Evolutionary conservation across 164 flowering plant genomes (phyloP).

Genomic region (Kingdonia uniflora): DNA sequence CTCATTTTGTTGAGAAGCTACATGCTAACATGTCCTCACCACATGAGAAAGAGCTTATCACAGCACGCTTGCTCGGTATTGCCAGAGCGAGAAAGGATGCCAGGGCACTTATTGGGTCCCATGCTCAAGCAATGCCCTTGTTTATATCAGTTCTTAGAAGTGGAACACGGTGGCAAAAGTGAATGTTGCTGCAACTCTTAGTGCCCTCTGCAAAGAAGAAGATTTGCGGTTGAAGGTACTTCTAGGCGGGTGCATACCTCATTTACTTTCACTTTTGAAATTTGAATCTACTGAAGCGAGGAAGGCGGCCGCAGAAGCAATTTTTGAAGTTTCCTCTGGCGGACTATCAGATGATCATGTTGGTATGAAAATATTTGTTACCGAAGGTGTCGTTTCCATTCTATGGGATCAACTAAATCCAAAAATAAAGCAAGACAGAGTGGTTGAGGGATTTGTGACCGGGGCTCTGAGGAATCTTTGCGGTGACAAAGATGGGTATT

Average conservation of each 20-base stretch:
- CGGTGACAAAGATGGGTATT: slow-evolving; percentile 72
- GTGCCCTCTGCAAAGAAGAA: slow-evolving; percentile 64
- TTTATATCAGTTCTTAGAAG: slow-evolving; percentile 62
- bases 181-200: slow-evolving; percentile 60
- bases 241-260: slow-evolving; percentile 87
- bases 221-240: slow-evolving; percentile 73
- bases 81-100: slow-evolving; percentile 62
- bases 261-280: slow-evolving; percentile 67
- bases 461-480: slow-evolving; percentile 87
- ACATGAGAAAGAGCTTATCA: slow-evolving; percentile 66
- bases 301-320: slow-evolving; percentile 84
- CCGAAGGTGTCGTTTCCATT: slow-evolving; percentile 83
- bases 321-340: slow-evolving; percentile 71
- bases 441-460: slow-evolving; percentile 72
- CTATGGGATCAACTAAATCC: slow-evolving; percentile 78
- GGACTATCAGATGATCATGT: slow-evolving; percentile 80
- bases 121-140: slow-evolving; percentile 78
- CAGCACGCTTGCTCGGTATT: slow-evolving; percentile 60
- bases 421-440: slow-evolving; percentile 56
- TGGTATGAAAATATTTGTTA: slow-evolving; percentile 75
- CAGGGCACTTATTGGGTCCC: slow-evolving; percentile 61
- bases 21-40: slow-evolving; percentile 64
- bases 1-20: slow-evolving; percentile 69
- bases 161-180: slow-evolving; percentile 61
- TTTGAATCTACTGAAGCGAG: slow-evolving; percentile 56